Conservation (phyloP, 805 yeast genomes). For the Kodamaea kaohsiungensis region DNA sequence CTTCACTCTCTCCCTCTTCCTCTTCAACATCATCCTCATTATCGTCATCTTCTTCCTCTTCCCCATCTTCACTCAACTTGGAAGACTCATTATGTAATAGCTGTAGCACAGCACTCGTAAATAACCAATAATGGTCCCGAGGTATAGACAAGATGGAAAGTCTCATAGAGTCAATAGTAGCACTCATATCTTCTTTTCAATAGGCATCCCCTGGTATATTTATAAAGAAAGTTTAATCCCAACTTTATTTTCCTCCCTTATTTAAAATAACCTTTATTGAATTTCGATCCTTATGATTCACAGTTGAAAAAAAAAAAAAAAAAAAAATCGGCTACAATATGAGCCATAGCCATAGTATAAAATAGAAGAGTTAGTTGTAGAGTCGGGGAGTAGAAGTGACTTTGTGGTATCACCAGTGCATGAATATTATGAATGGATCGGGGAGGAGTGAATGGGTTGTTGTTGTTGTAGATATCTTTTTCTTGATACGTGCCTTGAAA, state of each 20-base stretch:
- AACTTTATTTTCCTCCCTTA: not conserved
- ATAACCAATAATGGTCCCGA: constrained; percentile 52
- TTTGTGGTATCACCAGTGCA: not conserved
- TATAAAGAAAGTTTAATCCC: not conserved
- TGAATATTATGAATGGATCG: not conserved
- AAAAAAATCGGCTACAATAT: not conserved
- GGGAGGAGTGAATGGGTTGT: not conserved
- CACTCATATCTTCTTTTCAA: constrained; percentile 25
- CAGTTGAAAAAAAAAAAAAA: not conserved
- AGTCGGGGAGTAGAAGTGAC: not conserved
- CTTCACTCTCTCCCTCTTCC: constrained; percentile 13
- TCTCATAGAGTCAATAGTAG: constrained; percentile 38
- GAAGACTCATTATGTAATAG: constrained; percentile 41
- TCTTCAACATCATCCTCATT: constrained; percentile 10
- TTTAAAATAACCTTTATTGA: not conserved
- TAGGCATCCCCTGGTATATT: constrained; percentile 1
- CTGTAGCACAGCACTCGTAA: constrained; percentile 50
- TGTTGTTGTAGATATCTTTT: too few relatives aligned
- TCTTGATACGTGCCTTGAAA: not conserved
- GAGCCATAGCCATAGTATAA: not conserved
- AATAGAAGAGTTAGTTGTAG: not conserved
- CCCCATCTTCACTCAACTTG: constrained; percentile 13
- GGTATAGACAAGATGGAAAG: constrained; percentile 56
- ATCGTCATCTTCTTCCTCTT: constrained; percentile 14
- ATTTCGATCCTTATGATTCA: constrained; percentile 3